These are phyloP conservation scores for Astrephomene gubernaculifera DNA, from an alignment of 139 green algal species.

Conservation along the genomic window DNA sequence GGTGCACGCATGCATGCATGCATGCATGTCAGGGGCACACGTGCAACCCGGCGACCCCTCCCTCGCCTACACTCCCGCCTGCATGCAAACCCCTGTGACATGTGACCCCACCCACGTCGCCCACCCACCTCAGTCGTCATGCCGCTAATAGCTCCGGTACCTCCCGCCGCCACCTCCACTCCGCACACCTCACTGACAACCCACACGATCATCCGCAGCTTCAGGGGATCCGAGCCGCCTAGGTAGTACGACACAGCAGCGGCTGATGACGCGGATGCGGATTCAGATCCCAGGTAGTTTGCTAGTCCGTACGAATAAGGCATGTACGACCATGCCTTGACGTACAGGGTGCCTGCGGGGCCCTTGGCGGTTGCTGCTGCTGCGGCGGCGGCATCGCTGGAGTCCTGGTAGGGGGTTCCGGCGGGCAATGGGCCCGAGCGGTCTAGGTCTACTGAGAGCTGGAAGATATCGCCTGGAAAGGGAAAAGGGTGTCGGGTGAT, in stretches of 20 bases:
- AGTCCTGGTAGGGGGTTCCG: too few relatives aligned
- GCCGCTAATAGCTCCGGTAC: too few relatives aligned
- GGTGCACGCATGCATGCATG: too few relatives aligned
- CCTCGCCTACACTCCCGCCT: neutral
- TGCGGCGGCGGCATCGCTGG: too few relatives aligned
- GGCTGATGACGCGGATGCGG: too few relatives aligned
- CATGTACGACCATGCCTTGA: neutral
- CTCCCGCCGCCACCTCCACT: neutral
- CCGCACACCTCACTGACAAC: constrained; percentile 7
- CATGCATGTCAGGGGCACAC: too few relatives aligned
- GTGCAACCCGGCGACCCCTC: too few relatives aligned
- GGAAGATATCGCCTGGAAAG: neutral
- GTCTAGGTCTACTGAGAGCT: neutral
- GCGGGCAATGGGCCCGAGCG: neutral
- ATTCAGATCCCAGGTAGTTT: neutral
- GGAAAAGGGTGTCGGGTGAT: neutral
- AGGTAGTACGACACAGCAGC: too few relatives aligned
- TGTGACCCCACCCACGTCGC: neutral
- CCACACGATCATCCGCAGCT: neutral
- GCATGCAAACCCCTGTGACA: neutral
- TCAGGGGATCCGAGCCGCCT: neutral
- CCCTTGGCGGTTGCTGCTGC: neutral
- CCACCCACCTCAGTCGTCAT: neutral
- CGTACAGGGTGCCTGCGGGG: neutral
- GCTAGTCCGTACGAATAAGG: neutral